These are phyloP conservation scores for Cyclaneusma minus DNA, from an alignment of 2,329 filamentous ascomycete species.

Conservation along the genomic window DNA sequence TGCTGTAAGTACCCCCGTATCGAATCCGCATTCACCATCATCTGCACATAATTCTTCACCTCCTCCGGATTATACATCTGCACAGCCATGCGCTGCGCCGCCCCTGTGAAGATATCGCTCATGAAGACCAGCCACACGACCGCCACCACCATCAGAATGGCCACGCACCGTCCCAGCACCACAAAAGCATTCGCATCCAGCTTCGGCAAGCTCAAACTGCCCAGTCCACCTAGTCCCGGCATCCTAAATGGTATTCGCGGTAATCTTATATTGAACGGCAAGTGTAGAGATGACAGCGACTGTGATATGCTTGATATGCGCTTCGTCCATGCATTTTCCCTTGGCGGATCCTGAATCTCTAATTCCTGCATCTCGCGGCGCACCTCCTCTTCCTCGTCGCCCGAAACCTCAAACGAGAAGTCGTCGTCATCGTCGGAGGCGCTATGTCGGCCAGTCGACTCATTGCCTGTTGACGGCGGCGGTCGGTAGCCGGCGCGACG, in stretches of 20 bases:
- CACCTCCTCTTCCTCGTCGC: conserved; percentile 44
- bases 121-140: conserved; percentile 77
- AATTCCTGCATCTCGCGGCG: conserved; percentile 79
- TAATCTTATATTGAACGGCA: conserved; percentile 16
- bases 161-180: conserved; percentile 57
- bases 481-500: conserved; percentile 51
- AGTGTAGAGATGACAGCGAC: conserved; percentile 15
- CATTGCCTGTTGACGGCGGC: conserved; percentile 71
- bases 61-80: conserved; percentile 74
- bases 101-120: conserved; percentile 62
- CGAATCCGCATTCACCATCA: conserved; percentile 50
- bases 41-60: conserved; percentile 60
- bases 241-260: conserved; percentile 7
- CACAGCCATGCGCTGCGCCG: conserved; percentile 44
- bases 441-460: conserved; percentile 30
- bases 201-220: conserved; percentile 11
- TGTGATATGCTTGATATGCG: conserved; percentile 18
- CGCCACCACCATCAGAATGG: conserved; percentile 57
- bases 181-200: conserved; percentile 30
- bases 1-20: conserved; percentile 62
- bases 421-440: conserved; percentile 17
- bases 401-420: conserved; percentile 28
- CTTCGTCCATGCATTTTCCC: conserved; percentile 25
- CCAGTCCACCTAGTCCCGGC: conserved; percentile 5
- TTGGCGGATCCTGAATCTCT: conserved; percentile 60